Base-by-base conservation (phyloP, 2,329 filamentous ascomycete genomes). In the Elsinoe australis region DNA sequence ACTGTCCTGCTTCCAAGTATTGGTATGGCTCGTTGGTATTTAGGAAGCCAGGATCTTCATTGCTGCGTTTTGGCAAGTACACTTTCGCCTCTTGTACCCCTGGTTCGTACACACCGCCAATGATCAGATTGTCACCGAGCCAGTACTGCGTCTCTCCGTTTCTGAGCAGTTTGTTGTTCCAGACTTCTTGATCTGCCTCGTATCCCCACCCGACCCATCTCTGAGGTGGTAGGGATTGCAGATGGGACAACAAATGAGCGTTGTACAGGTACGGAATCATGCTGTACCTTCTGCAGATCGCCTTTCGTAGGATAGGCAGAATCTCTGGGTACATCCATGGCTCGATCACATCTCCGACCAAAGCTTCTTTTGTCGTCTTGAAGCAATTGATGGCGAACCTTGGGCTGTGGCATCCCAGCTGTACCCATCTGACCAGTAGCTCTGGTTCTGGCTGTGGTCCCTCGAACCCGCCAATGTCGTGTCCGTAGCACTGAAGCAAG, bases 351-450 rank as follows among this genome's bases (percentile, higher is more conserved):
- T 84, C 82, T 5, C 83, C 84, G 71, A 0, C 71, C 70, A 56
- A 80, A 85, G 62, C 79, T 1, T 74, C 67, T 0, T 76, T 72
- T 0, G 74, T 76, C 0, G 83, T 87, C 66, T 87, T 87, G 74
- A 82, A 86, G 63, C 83, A 87, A 63, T 87, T 87, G 67, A 86
- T 86, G 8, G 83, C 80, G 56, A 87, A 86, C 0, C 83, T 78
- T 0, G 79, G 74, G 1, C 80, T 82, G 64, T 85, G 76, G 51
- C 80, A 76, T 4, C 82, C 83, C 1, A 84, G 72, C 58, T 87
- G 83, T 9, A 86, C 71, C 83, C 83, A 87, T 22, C 83, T 77
- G 2, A 86, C 74, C 0, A 87, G 72, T 2, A 85, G 71, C 57
- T 87, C 83, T 0, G 83, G 80, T 0, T 75, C 75, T 0, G 83